phyloP scores from a whole-genome alignment of 140 eudicot genomes.

The Ambrosia hybrid region DNA sequence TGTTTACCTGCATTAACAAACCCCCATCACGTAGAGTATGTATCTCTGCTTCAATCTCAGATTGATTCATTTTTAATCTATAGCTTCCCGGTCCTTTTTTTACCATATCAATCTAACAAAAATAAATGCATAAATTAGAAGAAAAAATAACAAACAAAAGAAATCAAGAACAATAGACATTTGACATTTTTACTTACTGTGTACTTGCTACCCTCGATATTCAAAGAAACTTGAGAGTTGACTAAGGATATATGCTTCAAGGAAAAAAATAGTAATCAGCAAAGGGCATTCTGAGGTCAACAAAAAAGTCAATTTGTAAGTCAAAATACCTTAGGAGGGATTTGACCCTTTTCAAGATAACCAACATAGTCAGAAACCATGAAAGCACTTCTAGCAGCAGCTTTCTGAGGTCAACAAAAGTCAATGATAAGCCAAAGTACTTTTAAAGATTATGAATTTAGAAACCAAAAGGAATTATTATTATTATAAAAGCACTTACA shows the following conservation, averaged over 20 bases:
- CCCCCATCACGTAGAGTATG: slow-evolving; percentile 99
- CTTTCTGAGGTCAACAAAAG: slow-evolving; percentile 70
- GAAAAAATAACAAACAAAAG: neutral
- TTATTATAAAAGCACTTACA: slow-evolving; percentile 42
- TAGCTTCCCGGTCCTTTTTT: slow-evolving; percentile 98
- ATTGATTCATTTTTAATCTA: slow-evolving; percentile 71
- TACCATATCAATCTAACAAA: slow-evolving; percentile 75
- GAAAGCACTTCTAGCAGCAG: slow-evolving; percentile 95
- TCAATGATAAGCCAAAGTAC: neutral
- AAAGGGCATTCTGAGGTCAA: slow-evolving; percentile 4
- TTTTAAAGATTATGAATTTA: neutral
- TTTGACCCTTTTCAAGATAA: slow-evolving; percentile 98
- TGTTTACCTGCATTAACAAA: slow-evolving; percentile 85
- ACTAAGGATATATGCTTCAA: slow-evolving; percentile 98
- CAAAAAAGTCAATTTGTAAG: slow-evolving; percentile 11
- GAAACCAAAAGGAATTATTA: neutral
- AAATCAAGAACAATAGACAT: neutral
- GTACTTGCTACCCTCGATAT: slow-evolving; percentile 96
- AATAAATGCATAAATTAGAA: slow-evolving; percentile 13
- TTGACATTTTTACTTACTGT: slow-evolving; percentile 54
- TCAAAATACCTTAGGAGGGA: slow-evolving; percentile 85
- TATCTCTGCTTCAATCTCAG: slow-evolving; percentile 96
- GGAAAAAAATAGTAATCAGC: slow-evolving; percentile 12
- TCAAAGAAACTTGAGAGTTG: slow-evolving; percentile 77
- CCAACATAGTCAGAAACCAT: slow-evolving; percentile 97